Evolutionary conservation across 2,329 filamentous ascomycete genomes (phyloP).

Genomic region (Dichotomopilus funicola): DNA sequence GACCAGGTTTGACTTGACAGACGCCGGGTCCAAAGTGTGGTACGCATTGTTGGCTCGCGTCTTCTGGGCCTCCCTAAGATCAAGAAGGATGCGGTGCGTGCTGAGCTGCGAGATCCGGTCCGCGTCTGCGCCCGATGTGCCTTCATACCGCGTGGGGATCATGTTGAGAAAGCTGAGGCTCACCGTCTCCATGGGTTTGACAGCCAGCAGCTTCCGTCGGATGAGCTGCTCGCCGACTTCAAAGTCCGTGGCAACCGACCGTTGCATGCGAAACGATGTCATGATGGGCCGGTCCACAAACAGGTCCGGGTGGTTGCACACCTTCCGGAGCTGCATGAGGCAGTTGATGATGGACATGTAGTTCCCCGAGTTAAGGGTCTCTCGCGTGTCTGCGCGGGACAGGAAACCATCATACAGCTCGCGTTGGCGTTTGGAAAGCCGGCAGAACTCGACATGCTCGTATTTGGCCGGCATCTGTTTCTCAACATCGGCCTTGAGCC

Average conservation of each 20-base stretch:
- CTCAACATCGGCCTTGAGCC: conserved; percentile 93
- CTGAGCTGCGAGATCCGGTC: conserved; percentile 59
- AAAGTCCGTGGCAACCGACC: conserved; percentile 68
- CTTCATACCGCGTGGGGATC: conserved; percentile 64
- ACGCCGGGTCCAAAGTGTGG: conserved; percentile 55
- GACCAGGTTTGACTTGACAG: conserved; percentile 61
- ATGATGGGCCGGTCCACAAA: conserved; percentile 95
- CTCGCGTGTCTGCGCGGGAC: conserved; percentile 79
- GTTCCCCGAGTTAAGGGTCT: conserved; percentile 84
- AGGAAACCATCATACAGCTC: conserved; percentile 97
- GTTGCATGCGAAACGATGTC: conserved; percentile 89
- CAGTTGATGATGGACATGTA: conserved; percentile 98
- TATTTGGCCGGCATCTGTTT: conserved; percentile 99
- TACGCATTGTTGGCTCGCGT: conserved; percentile 50
- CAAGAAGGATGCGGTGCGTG: conserved; percentile 61
- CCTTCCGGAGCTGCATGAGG: conserved; percentile 92
- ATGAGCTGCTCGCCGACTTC: conserved; percentile 66
- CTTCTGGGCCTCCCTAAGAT: conserved; percentile 66
- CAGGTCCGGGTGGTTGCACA: conserved; percentile 96
- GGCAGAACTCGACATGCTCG: conserved; percentile 93
- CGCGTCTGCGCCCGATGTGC: conserved; percentile 48
- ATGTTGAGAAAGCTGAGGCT: conserved; percentile 75
- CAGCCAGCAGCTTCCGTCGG: conserved; percentile 56
- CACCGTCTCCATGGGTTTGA: conserved; percentile 56
- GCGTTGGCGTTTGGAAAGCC: conserved; percentile 87